Percentiles rank a stretch among this genome's conserved stretches.
phyloP scores from a whole-genome alignment of 768 basidiomycete genomes.

The Psilocybe cubensis region DNA sequence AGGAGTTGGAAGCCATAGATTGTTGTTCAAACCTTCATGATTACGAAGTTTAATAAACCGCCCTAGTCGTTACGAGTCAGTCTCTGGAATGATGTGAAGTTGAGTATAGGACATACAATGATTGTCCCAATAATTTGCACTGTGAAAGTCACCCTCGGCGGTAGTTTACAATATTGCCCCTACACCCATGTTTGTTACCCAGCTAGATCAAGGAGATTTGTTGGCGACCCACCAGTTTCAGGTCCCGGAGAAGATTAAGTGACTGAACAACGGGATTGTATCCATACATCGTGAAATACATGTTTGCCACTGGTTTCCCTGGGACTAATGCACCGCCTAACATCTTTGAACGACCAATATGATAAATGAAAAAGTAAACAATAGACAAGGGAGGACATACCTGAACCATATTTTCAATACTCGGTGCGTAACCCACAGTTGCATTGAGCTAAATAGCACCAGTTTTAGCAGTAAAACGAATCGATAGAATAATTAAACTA shows the following conservation, averaged over 20 bases:
- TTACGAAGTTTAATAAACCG: slow-evolving; percentile 49
- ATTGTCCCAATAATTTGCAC: slow-evolving; percentile 58
- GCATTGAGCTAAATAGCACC: slow-evolving; percentile 1
- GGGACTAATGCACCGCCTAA: slow-evolving; percentile 48
- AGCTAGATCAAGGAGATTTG: neutral
- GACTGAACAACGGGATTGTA: slow-evolving; percentile 50
- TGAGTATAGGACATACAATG: slow-evolving; percentile 43
- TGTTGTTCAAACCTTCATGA: slow-evolving; percentile 47
- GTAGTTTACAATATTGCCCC: slow-evolving; percentile 54
- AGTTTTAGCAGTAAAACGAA: neutral
- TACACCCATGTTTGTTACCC: neutral
- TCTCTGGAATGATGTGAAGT: too few species aligned
- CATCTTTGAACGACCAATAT: slow-evolving; percentile 35
- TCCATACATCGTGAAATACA: slow-evolving; percentile 47
- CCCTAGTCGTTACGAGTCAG: too few species aligned
- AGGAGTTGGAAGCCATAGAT: neutral
- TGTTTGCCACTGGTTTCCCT: slow-evolving; percentile 52
- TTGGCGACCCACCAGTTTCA: slow-evolving; percentile 47
- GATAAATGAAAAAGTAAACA: too few species aligned
- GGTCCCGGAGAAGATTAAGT: slow-evolving; percentile 51
- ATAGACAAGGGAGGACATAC: too few species aligned
- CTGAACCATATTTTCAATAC: slow-evolving; percentile 32
- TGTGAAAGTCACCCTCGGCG: slow-evolving; percentile 59
- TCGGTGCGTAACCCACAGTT: slow-evolving; percentile 14
- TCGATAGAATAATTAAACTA: slow-evolving; percentile 18